phyloP scores from a whole-genome alignment of 164 flowering plant species.

The Vitis rotundifolia region DNA sequence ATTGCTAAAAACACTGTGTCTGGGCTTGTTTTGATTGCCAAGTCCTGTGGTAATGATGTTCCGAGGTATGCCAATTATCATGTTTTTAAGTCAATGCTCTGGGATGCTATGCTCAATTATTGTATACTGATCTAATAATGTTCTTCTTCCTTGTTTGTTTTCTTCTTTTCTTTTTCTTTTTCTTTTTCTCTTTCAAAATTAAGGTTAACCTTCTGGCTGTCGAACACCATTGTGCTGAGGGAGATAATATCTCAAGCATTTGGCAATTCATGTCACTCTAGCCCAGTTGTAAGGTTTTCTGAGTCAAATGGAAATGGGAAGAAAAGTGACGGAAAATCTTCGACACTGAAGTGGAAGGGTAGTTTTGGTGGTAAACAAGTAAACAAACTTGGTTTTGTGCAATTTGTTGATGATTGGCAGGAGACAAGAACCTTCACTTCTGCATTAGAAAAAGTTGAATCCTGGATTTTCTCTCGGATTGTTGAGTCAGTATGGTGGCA shows the following conservation, averaged over 20 bases:
- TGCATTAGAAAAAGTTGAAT: conserved; percentile 83
- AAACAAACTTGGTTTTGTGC: conserved; percentile 41
- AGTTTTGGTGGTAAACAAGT: conserved; percentile 40
- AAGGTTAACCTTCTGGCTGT: conserved; percentile 96
- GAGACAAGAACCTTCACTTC: conserved; percentile 80
- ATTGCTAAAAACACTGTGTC: conserved; percentile 87
- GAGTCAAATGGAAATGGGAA: conserved; percentile 49
- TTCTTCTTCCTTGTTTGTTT: not conserved
- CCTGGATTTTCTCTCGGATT: conserved; percentile 92
- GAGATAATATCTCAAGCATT: conserved; percentile 83
- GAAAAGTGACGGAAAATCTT: conserved; percentile 40
- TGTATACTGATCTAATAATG: not conserved
- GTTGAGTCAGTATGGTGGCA: conserved; percentile 99
- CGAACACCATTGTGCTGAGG: conserved; percentile 84
- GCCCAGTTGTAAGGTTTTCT: conserved; percentile 27
- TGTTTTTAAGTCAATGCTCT: not conserved
- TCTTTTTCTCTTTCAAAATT: not conserved
- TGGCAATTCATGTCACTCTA: conserved; percentile 61
- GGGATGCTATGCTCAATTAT: not conserved
- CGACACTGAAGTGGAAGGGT: conserved; percentile 51
- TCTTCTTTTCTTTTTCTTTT: no score
- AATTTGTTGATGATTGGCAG: conserved; percentile 81
- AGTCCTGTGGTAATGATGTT: conserved; percentile 92
- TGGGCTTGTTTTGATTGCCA: conserved; percentile 83
- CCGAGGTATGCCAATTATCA: conserved; percentile 59